Base-by-base conservation (phyloP, 106 monocot genomes). In the Acorus gramineus region DNA sequence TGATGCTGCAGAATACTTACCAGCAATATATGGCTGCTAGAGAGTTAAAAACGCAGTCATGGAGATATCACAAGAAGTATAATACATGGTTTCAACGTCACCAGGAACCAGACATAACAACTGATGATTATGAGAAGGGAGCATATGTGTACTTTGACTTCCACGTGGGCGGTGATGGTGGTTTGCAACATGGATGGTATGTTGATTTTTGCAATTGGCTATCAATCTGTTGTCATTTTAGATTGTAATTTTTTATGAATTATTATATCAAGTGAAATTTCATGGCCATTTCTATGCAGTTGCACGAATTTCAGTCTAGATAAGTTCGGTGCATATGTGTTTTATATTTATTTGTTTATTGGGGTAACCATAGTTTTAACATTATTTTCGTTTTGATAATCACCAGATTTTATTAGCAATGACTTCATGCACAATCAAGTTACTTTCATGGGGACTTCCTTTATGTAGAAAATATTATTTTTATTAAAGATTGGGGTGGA, bases 91-190 rank as follows among this genome's bases (percentile, higher is more conserved):
- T 99, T 83, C 98, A 99, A 79, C 69, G 98, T 42, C 98, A 99
- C 65, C 92, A 89, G 62, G 98, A 99, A 61, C 98, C 98, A 55
- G 89, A 88, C 66, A 79, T 99, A 42, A 83, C 98, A 13, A 92
- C 73, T 53, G 98, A 92, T 75, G 88, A 99, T 57, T 92, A 68
- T 71, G 98, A 99, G 75, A 83, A 77, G 63, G 98, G 98, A 69
- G 82, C 92, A 52, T 99, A 99, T 62, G 86, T 99, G n/a, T 99
- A 99, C 76, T 99, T 99, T 76, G 92, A 99, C 76, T 99, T 92
- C 67, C 92, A 92, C 69, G 75, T 92, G 72, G 66, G 73, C 5
- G 92, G 92, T 55, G 98, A 99, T 28, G 28, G 28, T 71, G 64
- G 64, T 62, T 63, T 80, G 55, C 84, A 83, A 51, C 72, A 78